Conservation (phyloP, 495 filamentous ascomycete species). For the Daldinia loculata region DNA sequence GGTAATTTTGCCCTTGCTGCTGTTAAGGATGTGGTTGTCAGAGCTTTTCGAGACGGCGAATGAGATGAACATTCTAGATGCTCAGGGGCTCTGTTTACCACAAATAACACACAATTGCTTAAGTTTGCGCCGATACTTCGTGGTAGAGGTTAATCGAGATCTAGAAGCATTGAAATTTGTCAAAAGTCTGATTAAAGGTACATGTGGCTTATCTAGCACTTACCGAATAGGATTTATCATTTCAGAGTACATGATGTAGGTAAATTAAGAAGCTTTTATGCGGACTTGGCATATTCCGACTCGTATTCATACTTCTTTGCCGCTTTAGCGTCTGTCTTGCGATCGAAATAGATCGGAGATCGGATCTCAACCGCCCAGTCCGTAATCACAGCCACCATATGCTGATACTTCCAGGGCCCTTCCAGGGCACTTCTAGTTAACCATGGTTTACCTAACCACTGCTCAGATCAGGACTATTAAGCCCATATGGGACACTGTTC, state of each 20-base stretch:
- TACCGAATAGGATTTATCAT: background rate
- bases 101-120: background rate
- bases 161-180: background rate
- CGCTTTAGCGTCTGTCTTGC: background rate
- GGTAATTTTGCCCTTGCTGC: background rate
- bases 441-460: background rate
- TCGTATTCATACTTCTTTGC: background rate
- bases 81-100: background rate
- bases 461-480: background rate
- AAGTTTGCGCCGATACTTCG: background rate
- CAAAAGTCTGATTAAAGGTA: background rate
- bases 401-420: background rate
- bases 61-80: background rate
- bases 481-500: background rate
- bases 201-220: background rate
- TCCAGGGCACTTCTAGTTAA: no score
- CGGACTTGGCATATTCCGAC: background rate
- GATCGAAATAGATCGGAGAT: slow-evolving; percentile 7
- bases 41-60: background rate
- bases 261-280: background rate
- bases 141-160: background rate
- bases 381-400: background rate
- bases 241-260: background rate
- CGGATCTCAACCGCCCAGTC: background rate
- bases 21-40: background rate